Base-by-base conservation (phyloP, 2,329 filamentous ascomycete genomes). In the Hymenoscyphus occultus region DNA sequence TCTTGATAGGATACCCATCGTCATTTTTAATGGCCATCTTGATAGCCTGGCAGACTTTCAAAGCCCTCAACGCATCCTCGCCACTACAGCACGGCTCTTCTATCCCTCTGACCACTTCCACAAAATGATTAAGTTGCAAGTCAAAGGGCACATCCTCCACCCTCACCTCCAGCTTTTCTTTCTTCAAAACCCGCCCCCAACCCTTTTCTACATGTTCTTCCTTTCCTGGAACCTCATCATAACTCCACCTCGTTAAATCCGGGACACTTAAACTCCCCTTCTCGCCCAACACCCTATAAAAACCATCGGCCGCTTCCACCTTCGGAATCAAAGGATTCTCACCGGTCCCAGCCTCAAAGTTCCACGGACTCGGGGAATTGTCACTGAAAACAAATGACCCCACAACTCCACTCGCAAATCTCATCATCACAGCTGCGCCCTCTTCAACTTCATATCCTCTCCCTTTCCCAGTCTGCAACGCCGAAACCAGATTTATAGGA, bases 301-400 rank as follows among this genome's bases (percentile, higher is more conserved):
- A 81, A 1, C 69, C 66, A 22, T 66, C 69, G 9, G 63, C 62
- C 2, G 56, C 62, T n/a, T 61, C 57, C 10, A 79, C 80, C 65
- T 74, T 74, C 0, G 83, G 80, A 59, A 87, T 81, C 0, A 77
- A 72, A 0, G 84, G 82, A 65, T 86, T 87, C 74, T 87, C 85
- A 1, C 84, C 84, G 0, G 85, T 86, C 0, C 83, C 84, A 1
- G 78, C 74, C 71, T 87, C 85, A 59, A 86, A 87, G 64, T 78
- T 83, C 71, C 85, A 80, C 1, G 82, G 81, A 0, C 80, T 82
- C 0, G 82, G 79, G 0, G 79, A 77, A 7, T 79, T 78, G 71
- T 88, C 85, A 12, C 79, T 82, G 2, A 86, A 71, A 2, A 88
- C 64, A 69, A 87, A 87, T 0, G 83, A 85, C 0, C 84, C 84